Base-by-base conservation (phyloP, 768 basidiomycete genomes). In the Russula earlei region DNA sequence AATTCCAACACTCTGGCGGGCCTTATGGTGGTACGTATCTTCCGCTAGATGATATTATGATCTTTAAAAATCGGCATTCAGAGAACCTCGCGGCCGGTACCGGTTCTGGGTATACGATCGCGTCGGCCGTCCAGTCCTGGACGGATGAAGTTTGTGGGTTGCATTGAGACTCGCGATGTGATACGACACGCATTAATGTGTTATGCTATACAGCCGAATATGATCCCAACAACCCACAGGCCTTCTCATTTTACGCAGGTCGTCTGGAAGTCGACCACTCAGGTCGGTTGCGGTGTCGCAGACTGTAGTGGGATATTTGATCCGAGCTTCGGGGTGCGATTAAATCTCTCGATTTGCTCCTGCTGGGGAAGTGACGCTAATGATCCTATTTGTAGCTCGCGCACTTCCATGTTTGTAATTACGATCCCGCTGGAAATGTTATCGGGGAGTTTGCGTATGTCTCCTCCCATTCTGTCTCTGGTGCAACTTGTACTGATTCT, bases 11-110 rank as follows among this genome's bases (percentile, higher is more conserved):
- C 66, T 85, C 84, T 14, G 77, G 77, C 31, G 85, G 85, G 4
- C 71, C 74, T 3, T 79, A 74, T 58, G 87, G 85, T 66, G 83
- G 81, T 84, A 56, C 19, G 61, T 62, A 17, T 34, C 24, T 42
- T 34, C 5, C 11, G 6, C 40, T 47, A 1, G 22, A 34, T 24
- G 34, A n/a, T 24, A 12, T 19, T 15, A 41, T 15, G 25, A 0
- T 37, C 34, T 14, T 34, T 48, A 20, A 48, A 27, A 8, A 22
- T 12, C 12, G 6, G 20, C 42, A 15, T 33, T n/a, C 65, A 83
- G 85, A 88, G 70, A 88, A 90, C 63, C 68, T 88, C 58, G 83
- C 85, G 52, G 85, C 84, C 52, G 85, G 85, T 9, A 82, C 83
- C n/a, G 83, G 81, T 5, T 11, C 4, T 15, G 64, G 61, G 27